Base-by-base conservation (phyloP, 441 rosid species). In the Biscutella auriculata region DNA sequence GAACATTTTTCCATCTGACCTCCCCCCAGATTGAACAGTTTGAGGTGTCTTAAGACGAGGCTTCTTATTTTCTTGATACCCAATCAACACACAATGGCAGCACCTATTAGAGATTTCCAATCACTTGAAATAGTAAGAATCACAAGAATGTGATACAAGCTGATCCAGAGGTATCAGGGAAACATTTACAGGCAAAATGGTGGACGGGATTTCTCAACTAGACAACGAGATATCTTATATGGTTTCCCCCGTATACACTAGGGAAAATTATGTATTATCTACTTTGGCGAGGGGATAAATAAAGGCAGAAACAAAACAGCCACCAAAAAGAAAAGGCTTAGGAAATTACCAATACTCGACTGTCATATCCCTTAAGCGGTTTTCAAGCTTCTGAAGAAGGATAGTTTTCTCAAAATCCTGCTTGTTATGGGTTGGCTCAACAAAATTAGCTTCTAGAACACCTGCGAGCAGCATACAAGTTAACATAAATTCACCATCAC, bases 371-470 rank as follows among this genome's bases (percentile, higher is more conserved):
- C 87, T 94, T 69, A 94, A 72, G 32, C 97, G 96, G 72, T 16
- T 43, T 84, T 94, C 99, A 75, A 94, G 95, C 72, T 84, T 89
- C 73, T 94, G 97, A 67, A 94, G 84, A 62, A 94, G 89, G 60
- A 91, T 67, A 67, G 97, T 94, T 73, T 88, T 94, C 79, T 94
- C 97, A 68, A 94, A 87, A 62, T 89, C 99, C 70, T 94, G 97
- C 73, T 93, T 93, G 81, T 82, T 84, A 75, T 93, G 99, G 63
- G 88, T 80, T 44, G 99, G 99, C 79, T 94, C 84, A 27, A 94
- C 62, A 74, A 87, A 85, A 73, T 94, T 84, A 73, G 99, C 96
- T 79, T 87, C 96, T 66, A 94, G 69, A 71, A 81, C 79, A 76
- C 99, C 99, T 93, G 73, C 26, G 49, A 68, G 65, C 32, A 66